phyloP scores from a whole-genome alignment of 169 alveolate species.

The Cryptosporidium bovis region DNA sequence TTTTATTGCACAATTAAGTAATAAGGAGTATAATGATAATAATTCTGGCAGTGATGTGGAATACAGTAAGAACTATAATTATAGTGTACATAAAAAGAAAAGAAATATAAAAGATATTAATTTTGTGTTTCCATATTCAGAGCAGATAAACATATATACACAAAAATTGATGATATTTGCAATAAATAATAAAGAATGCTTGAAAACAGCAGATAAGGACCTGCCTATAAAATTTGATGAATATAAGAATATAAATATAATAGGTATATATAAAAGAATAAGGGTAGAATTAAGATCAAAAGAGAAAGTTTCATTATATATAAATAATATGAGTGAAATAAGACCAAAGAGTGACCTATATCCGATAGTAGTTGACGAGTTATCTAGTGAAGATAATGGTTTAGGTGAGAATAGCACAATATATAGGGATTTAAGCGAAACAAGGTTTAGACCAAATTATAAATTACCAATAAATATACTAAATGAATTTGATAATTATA shows the following conservation, averaged over 20 bases:
- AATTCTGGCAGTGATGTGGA: background rate
- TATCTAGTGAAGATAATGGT: background rate
- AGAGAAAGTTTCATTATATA: background rate
- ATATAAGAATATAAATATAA: background rate
- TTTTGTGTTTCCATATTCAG: slow-evolving; percentile 65
- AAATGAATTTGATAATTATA: slow-evolving; percentile 7
- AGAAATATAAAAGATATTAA: background rate
- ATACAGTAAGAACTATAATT: background rate
- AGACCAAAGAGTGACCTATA: slow-evolving; percentile 41
- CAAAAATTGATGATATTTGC: slow-evolving; percentile 5
- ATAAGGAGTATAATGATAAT: background rate
- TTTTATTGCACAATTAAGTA: background rate
- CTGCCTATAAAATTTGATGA: background rate
- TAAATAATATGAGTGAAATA: background rate
- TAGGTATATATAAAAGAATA: slow-evolving; percentile 53
- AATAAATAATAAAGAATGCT: slow-evolving; percentile 16
- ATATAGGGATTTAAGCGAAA: slow-evolving; percentile 9
- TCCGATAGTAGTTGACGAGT: slow-evolving; percentile 46
- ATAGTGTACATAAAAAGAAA: slow-evolving; percentile 1
- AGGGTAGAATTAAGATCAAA: slow-evolving; percentile 22
- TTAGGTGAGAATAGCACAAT: background rate
- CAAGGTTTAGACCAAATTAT: slow-evolving; percentile 3
- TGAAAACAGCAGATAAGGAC: slow-evolving; percentile 21
- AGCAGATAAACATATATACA: slow-evolving; percentile 40
- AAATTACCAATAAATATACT: slow-evolving; percentile 56